These are phyloP conservation scores for Amanita inopinata DNA, from an alignment of 768 basidiomycete genomes.

Conservation along the genomic window DNA sequence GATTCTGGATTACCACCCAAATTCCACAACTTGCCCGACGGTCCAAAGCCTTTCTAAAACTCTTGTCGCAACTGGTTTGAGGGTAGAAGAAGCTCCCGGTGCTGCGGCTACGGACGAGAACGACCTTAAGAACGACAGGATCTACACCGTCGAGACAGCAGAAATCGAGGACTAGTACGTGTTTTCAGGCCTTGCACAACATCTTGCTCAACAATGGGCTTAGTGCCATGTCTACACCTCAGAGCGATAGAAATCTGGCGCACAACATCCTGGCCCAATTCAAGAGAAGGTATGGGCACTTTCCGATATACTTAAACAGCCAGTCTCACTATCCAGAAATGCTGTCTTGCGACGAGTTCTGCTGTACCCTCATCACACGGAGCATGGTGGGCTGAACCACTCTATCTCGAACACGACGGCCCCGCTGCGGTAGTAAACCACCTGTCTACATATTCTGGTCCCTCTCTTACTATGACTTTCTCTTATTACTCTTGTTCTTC, in stretches of 20 bases:
- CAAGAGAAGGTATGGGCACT: conserved; percentile 47
- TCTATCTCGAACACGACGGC: not conserved
- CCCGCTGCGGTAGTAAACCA: not conserved
- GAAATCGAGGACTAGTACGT: conserved; percentile 42
- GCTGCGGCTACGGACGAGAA: conserved; percentile 44
- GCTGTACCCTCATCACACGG: conserved; percentile 31
- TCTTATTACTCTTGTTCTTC: conserved; percentile 12
- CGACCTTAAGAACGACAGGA: conserved; percentile 46
- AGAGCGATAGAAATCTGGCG: conserved; percentile 35
- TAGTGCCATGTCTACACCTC: conserved; percentile 18
- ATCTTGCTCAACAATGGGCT: conserved; percentile 1
- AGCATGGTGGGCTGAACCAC: conserved; percentile 6
- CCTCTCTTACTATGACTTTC: conserved; percentile 2
- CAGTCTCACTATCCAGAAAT: conserved; percentile 13
- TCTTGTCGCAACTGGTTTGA: conserved; percentile 45
- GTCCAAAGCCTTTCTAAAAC: conserved; percentile 41
- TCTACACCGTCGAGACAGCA: conserved; percentile 70
- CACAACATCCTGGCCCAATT: conserved; percentile 48
- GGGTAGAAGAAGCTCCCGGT: conserved; percentile 65
- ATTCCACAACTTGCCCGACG: conserved; percentile 26
- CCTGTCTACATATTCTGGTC: not conserved
- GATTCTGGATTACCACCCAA: conserved; percentile 60
- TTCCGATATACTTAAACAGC: conserved; percentile 6
- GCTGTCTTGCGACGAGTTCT: conserved; percentile 42
- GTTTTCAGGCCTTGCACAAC: not conserved